Evolutionary conservation across 2,329 filamentous ascomycete genomes (phyloP), one percentile per base, ranked within the genome.

Genomic region (Fusarium compactum): DNA sequence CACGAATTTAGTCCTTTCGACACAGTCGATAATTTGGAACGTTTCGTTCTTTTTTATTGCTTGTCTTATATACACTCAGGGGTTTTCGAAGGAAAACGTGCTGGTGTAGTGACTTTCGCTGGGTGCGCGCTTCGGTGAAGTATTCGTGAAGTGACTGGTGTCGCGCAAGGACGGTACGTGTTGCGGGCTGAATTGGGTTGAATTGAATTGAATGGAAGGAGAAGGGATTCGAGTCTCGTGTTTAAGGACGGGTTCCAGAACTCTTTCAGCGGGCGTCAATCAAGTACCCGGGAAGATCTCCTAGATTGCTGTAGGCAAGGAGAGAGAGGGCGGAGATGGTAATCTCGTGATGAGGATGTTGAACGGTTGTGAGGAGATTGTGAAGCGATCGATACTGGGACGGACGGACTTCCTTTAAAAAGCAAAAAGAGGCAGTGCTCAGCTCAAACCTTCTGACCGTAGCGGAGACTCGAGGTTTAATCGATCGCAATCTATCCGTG

Each of bases 11-110:
- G 47, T 65, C 65, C 50, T 64, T 65, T 65, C 57, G 66, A 59
- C 41, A 69, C 62, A 67, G 62, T 65, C 62, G 70, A 55, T 32
- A 67, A 64, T 71, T 82, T 77, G 79, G 75, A 75, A 74, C 60
- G 73, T 77, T 62, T 74, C 76, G 71, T 78, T 63, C 44, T 58
- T 69, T 76, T 76, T 71, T 79, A 73, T 79, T 67, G 57, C 45
- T 70, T 82, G 84, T 82, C 82, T 77, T 94, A 94, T 93, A 87
- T 94, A 94, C 92, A 95, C 93, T 76, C 92, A 90, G 87, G 85
- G 88, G 87, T 89, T 87, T 90, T 91, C 92, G 91, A 87, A 94
- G 85, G 91, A 94, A 95, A 95, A 94, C 91, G 90, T 92, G 93
- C 91, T 94, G 92, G 91, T 95, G 92, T 84, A 88, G 85, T 87